These are phyloP conservation scores for Beauveria sp. DNA, from an alignment of 2,329 filamentous ascomycete genomes.

Conservation along the genomic window DNA sequence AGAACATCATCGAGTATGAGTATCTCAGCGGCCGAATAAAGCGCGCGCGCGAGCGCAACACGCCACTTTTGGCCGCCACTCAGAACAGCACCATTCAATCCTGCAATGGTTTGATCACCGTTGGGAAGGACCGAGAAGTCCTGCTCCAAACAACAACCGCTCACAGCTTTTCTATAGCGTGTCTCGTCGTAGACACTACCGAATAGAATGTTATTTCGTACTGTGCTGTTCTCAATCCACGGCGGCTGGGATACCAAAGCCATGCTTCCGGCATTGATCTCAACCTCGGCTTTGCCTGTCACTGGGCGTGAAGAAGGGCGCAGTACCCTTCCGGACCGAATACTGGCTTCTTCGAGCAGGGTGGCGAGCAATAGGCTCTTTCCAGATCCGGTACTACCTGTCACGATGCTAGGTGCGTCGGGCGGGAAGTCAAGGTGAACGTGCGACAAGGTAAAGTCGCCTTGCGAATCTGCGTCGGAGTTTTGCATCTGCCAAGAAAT, in stretches of 20 bases:
- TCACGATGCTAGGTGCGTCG: conserved; percentile 57
- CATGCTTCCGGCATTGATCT: conserved; percentile 14
- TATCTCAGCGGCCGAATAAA: conserved; percentile 37
- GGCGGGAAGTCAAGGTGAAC: conserved; percentile 54
- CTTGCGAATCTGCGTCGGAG: background rate
- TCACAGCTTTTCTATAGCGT: conserved; percentile 38
- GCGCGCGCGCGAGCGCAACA: conserved; percentile 35
- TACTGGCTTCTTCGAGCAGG: conserved; percentile 60
- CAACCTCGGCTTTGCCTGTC: background rate
- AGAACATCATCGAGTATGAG: conserved; percentile 41
- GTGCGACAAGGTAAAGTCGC: conserved; percentile 46
- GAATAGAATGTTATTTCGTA: conserved; percentile 39
- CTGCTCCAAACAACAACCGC: conserved; percentile 35
- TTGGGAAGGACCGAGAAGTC: conserved; percentile 35
- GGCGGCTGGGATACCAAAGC: conserved; percentile 40
- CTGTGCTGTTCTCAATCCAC: conserved; percentile 39
- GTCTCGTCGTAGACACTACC: conserved; percentile 30
- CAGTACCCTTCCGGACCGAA: conserved; percentile 49
- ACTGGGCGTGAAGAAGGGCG: conserved; percentile 34
- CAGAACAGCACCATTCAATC: conserved; percentile 34
- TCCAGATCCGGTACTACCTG: conserved; percentile 61
- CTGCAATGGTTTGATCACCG: conserved; percentile 36
- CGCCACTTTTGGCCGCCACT: conserved; percentile 40
- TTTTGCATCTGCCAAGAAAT: background rate
- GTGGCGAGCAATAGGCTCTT: conserved; percentile 62